A percentile compares a stretch with the other conserved stretches of the same genome.
These are phyloP conservation scores for Phytophthora lateralis DNA, from an alignment of 352 stramenopile genomes.

Conservation along the genomic window DNA sequence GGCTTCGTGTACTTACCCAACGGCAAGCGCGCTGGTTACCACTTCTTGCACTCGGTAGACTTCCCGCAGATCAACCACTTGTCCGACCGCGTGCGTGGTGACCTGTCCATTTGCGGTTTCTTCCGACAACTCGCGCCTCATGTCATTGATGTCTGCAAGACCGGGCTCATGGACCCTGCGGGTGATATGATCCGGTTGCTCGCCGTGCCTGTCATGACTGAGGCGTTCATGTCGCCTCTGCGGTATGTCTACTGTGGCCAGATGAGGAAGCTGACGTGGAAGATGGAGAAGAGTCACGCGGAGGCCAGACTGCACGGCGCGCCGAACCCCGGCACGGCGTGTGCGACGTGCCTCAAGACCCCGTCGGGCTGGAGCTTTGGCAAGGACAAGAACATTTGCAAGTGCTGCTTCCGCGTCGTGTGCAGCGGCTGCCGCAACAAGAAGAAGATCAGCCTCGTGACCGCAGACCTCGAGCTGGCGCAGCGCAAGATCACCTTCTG, in stretches of 20 bases:
- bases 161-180: conserved; percentile 22
- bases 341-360: conserved; percentile 25
- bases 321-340: conserved; percentile 18
- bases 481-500: conserved; percentile 36
- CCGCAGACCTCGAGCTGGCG: conserved; percentile 26
- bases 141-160: conserved; percentile 37
- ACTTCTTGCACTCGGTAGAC: conserved; percentile 44
- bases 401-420: conserved; percentile 34
- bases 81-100: conserved; percentile 23
- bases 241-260: conserved; percentile 47
- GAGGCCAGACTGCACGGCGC: conserved; percentile 26
- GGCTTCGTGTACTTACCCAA: conserved; percentile 31
- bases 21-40: conserved; percentile 38
- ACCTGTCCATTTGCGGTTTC: conserved; percentile 39
- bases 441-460: conserved; percentile 38
- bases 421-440: conserved; percentile 34
- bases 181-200: conserved; percentile 44
- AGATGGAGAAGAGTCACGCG: conserved; percentile 40
- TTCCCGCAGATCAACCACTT: conserved; percentile 38
- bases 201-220: conserved; percentile 32
- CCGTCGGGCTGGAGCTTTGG: conserved; percentile 25
- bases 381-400: conserved; percentile 33
- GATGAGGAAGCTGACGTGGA: conserved; percentile 68
- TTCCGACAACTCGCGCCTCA: conserved; percentile 28
- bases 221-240: conserved; percentile 38